Evolutionary conservation across 2,329 filamentous ascomycete genomes (phyloP), one percentile per base, ranked within the genome.

Genomic region (Thielaviopsis euricoi): DNA sequence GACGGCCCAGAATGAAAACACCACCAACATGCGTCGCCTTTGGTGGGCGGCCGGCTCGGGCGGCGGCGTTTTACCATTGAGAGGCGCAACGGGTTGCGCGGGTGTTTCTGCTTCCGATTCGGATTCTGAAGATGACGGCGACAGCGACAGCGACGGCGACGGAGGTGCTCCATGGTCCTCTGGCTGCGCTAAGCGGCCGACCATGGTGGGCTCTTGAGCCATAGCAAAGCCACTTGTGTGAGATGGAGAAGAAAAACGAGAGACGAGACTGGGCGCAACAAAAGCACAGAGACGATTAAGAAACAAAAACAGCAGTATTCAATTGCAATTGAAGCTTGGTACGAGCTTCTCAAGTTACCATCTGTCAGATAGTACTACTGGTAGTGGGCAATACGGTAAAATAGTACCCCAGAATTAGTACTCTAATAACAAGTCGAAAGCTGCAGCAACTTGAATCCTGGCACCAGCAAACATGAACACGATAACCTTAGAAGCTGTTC

Each of bases 1-100:
- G 43, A 97, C 82, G 5, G 82, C 74, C 93, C 93, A 98, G 70
- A 96, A 97, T 9, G 91, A 91, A 61, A 87, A 69, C 62, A 98
- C 83, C 55, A 97, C 85, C 62, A 76, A 76, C 53, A 81, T 80
- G 57, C 93, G 84, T 59, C 85, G 80, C 66, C 79, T 80, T 55
- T 85, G 74, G 62, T 85, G 82, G 63, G 84, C 77, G 21, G 79
- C 72, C 62, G 81, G 85, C 73, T 97, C 90, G 29, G 88, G 84
- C 43, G 90, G 88, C n/a, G 87, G 86, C 54, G 73, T 25, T 29
- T 53, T 56, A 23, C 48, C 52, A n/a, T 10, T n/a, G 17, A 3
- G 6, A 22, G 22, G 49, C 22, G 46, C 13, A 5, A 6, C 2
- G 17, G 49, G 49, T 13, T n/a, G 22, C 22, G 13, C 49, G 22